Evolutionary conservation across 306 rosid genomes (phyloP), one percentile per base, ranked within the genome.

Genomic region (Lagenaria siceraria): DNA sequence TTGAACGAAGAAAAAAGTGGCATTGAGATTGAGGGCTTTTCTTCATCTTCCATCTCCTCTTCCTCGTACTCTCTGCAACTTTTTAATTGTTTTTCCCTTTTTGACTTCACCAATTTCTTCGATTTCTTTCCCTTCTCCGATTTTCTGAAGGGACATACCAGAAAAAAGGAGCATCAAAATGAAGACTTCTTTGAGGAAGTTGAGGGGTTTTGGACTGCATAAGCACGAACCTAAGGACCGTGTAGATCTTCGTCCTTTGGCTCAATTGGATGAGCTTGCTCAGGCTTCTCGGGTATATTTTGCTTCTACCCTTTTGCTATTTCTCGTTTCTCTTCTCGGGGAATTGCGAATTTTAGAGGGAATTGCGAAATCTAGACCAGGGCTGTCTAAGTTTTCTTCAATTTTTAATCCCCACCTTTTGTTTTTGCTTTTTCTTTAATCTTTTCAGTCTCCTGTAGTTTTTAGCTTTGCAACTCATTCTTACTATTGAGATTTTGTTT

Each of bases 221-320:
- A 85, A 87, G 82, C 88, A 87, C 72, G 89, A 88, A 7, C 14
- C 77, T 3, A 83, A 83, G 84, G 90, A 78, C 63, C 81, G 80
- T n/a, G 80, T 79, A 75, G 84, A 82, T 81, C 81, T 87, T 76
- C 88, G 69, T 13, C 92, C 96, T 66, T 74, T 83, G 68, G 84
- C 88, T 24, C 90, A 90, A 85, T 76, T 88, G 66, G 94, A 90
- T 38, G 98, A 96, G 88, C 92, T 96, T n/a, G 91, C 97, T 81
- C 96, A 87, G 86, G 99, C 99, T 46, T 81, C 93, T 21, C 81
- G 69, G 98, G 99, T 83, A 70, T 68, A n/a, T 14, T 27, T 31
- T 56, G 15, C 21, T 61, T 76, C 49, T 63, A 63, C 61, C 77
- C 65, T 58, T 54, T 31, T 64, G 18, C 22, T 70, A 18, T 58